Percentiles rank a stretch among this genome's conserved stretches.
Evolutionary conservation across 2,329 filamentous ascomycete genomes (phyloP).

Genomic region (Aureobasidium sp.): DNA sequence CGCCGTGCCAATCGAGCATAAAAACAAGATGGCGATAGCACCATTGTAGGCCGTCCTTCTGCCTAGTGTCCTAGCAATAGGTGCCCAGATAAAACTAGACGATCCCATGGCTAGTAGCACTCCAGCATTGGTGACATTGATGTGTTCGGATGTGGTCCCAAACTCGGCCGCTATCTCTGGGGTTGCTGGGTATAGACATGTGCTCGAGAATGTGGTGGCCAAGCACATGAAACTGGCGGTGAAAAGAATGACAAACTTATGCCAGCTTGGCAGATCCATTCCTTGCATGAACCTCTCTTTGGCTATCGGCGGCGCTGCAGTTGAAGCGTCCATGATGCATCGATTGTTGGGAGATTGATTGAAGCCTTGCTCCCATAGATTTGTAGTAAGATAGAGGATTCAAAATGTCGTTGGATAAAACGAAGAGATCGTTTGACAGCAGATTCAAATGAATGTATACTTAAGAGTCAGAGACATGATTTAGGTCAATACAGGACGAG

Average conservation of each 20-base stretch:
- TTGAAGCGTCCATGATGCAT: not conserved
- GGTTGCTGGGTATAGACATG: constrained; percentile 60
- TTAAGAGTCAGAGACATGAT: constrained; percentile 2
- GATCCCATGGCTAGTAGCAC: constrained; percentile 64
- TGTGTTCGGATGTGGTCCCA: constrained; percentile 53
- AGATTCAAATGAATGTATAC: not conserved
- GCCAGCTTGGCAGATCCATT: not conserved
- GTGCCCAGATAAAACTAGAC: constrained; percentile 60
- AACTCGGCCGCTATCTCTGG: constrained; percentile 61
- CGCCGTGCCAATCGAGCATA: constrained; percentile 60
- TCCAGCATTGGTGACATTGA: constrained; percentile 63
- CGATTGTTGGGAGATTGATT: not conserved
- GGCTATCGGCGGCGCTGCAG: not conserved
- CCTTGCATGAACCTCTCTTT: not conserved
- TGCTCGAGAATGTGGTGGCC: constrained; percentile 63
- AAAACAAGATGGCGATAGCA: constrained; percentile 54
- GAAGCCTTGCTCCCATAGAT: not conserved
- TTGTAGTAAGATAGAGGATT: not conserved
- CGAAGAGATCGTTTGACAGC: not conserved
- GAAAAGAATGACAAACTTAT: constrained; percentile 56
- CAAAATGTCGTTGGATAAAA: not conserved
- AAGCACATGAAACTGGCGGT: constrained; percentile 65
- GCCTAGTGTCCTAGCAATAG: constrained; percentile 43
- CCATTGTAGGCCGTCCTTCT: constrained; percentile 41
- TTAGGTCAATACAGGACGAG: not conserved